Percentiles rank a stretch among this genome's conserved stretches.
Conservation (phyloP, 129 eudicot genomes). For the Ambrosia trifida region DNA sequence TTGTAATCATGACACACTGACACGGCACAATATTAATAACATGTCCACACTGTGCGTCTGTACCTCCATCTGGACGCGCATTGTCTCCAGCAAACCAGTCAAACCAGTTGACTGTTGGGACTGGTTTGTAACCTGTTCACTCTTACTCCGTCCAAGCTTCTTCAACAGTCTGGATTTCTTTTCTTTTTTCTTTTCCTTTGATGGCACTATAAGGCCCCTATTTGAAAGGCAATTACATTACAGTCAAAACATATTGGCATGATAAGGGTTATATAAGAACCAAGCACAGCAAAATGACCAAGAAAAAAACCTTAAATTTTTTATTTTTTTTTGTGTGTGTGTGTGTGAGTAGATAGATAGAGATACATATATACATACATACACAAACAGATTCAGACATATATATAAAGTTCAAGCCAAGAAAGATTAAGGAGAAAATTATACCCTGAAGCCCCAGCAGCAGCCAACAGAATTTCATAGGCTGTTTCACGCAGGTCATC, state of each 20-base stretch:
- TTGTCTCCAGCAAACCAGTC: constrained; percentile 90
- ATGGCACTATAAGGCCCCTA: constrained; percentile 94
- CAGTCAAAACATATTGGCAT: constrained; percentile 12
- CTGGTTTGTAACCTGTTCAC: constrained; percentile 55
- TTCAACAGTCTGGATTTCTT: constrained; percentile 75
- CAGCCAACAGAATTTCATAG: constrained; percentile 84
- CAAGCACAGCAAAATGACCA: constrained; percentile 10
- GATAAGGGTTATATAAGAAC: not conserved
- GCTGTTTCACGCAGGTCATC: constrained; percentile 98
- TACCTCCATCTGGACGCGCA: constrained; percentile 99
- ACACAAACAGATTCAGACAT: not conserved
- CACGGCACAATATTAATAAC: not conserved
- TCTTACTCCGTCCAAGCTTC: constrained; percentile 93
- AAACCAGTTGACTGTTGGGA: constrained; percentile 79
- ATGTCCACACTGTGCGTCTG: constrained; percentile 47
- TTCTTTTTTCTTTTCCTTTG: constrained; percentile 91
- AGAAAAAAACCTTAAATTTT: not conserved
- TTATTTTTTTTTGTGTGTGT: too few relatives aligned
- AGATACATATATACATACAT: not conserved
- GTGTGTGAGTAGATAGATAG: not conserved
- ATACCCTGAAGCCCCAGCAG: constrained; percentile 99
- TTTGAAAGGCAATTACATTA: constrained; percentile 16
- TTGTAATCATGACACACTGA: not conserved
- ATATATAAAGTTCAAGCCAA: constrained; percentile 13
- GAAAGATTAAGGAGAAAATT: constrained; percentile 19